Base-by-base conservation (phyloP, 2,329 filamentous ascomycete species). In the Microsporum audouinii region DNA sequence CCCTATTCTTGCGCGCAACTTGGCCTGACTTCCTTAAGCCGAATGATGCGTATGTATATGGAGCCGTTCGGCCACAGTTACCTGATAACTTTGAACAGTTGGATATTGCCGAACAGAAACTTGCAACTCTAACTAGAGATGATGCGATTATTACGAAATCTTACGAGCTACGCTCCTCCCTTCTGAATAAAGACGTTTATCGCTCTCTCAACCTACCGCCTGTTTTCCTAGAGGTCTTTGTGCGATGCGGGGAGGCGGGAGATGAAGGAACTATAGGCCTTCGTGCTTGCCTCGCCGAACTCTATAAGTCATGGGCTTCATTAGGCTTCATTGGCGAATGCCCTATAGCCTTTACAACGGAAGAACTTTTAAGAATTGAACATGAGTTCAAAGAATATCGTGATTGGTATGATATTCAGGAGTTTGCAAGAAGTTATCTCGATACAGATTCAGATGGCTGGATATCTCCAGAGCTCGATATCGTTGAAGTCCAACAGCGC, bases 111-210 rank as follows among this genome's bases (percentile, higher is more conserved):
- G 63, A 65, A 33, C 34, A 65, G 17, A 43, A 39, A 39, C 31
- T 7, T 5, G 38, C 51, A 36, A 29, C 34, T 43, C 43, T 34
- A 7, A 36, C 49, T 17, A 43, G 34, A 57, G 14, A 56, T 10
- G 51, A 56, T 12, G 66, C 64, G 2, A 53, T 58, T n/a, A 49
- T 55, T 12, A 65, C 65, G 5, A 70, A 69, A 51, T 68, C 66
- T 33, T 69, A 69, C 34, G 66, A 69, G 29, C 76, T 70, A 72
- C 74, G 78, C 65, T 67, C 65, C 34, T 73, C 76, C 65, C 66
- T 77, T 34, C 72, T 74, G 64, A 61, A 71, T 17, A 65, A 68
- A 2, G 78, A 77, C 61, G 67, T 78, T 34, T 77, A 76, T 62
- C 69, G 76, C 1, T 12, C 29, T 14, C 29, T 56, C 3, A 23